phyloP scores from a whole-genome alignment of 768 basidiomycete genomes.

The Serendipita indica region DNA sequence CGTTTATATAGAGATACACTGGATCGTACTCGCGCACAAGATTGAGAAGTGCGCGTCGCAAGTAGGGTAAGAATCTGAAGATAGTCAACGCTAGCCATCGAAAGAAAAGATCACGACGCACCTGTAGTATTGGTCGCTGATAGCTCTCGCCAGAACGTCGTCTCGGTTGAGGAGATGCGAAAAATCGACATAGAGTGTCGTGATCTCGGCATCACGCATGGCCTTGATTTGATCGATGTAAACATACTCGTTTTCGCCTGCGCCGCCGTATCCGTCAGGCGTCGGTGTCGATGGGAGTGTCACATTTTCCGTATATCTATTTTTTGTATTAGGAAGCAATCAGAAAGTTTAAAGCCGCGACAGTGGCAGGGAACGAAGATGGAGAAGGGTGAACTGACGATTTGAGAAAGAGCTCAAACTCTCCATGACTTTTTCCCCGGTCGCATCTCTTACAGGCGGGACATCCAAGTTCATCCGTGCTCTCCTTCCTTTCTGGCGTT shows the following conservation, averaged over 20 bases:
- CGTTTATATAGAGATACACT: slow-evolving; percentile 89
- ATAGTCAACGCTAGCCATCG: neutral
- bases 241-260: slow-evolving; percentile 47
- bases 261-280: slow-evolving; percentile 49
- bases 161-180: slow-evolving; percentile 79
- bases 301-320: slow-evolving; percentile 73
- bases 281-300: slow-evolving; percentile 66
- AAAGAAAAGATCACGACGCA: slow-evolving; percentile 14
- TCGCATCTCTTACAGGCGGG: slow-evolving; percentile 80
- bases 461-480: slow-evolving; percentile 44
- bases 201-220: slow-evolving; percentile 88
- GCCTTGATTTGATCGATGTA: slow-evolving; percentile 90
- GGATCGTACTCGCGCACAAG: slow-evolving; percentile 82
- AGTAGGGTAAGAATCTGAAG: slow-evolving; percentile 67
- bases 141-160: slow-evolving; percentile 85
- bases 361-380: neutral
- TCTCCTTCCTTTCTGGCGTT: neutral
- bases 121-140: slow-evolving; percentile 90
- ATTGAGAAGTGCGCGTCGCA: slow-evolving; percentile 80
- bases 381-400: slow-evolving; percentile 39
- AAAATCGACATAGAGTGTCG: slow-evolving; percentile 94
- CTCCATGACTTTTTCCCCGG: slow-evolving; percentile 88
- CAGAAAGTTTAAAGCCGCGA: neutral
- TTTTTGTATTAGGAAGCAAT: slow-evolving; percentile 13
- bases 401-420: slow-evolving; percentile 80